Conservation (phyloP, 75 land plant species). For the Cryptomeria japonica region DNA sequence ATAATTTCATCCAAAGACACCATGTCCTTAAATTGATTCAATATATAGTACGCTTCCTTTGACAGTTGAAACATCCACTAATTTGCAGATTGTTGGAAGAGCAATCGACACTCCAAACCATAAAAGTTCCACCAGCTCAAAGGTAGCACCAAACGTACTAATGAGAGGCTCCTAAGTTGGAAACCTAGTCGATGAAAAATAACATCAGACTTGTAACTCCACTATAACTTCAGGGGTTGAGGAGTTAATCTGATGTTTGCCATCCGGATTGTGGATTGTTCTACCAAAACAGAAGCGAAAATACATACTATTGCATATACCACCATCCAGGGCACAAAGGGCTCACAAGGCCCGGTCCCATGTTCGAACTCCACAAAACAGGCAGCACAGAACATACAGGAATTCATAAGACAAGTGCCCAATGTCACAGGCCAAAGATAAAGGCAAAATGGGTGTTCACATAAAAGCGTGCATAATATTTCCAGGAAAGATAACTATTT, state of each 20-base stretch:
- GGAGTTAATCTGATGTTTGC: not conserved
- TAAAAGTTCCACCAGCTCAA: not conserved
- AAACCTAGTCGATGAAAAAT: not conserved
- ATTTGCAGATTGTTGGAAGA: not conserved
- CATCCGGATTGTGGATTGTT: not conserved
- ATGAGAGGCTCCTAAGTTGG: not conserved
- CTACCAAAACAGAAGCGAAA: not conserved
- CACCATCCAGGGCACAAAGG: not conserved
- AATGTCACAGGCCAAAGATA: not conserved
- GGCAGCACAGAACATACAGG: not conserved
- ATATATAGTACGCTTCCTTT: not conserved
- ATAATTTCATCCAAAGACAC: not conserved
- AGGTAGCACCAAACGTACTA: not conserved
- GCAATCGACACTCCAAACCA: not conserved
- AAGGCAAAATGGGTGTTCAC: not conserved
- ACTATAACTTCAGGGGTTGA: not conserved
- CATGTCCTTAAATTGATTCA: not conserved
- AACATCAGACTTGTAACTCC: not conserved
- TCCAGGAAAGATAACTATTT: no score
- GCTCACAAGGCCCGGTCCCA: not conserved
- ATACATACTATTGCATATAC: not conserved
- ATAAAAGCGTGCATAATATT: no score
- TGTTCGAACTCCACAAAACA: not conserved
- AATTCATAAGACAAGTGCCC: not conserved
- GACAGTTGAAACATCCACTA: not conserved